Evolutionary conservation across 805 yeast genomes (phyloP).

Genomic region (Pichia phayaonensis): DNA sequence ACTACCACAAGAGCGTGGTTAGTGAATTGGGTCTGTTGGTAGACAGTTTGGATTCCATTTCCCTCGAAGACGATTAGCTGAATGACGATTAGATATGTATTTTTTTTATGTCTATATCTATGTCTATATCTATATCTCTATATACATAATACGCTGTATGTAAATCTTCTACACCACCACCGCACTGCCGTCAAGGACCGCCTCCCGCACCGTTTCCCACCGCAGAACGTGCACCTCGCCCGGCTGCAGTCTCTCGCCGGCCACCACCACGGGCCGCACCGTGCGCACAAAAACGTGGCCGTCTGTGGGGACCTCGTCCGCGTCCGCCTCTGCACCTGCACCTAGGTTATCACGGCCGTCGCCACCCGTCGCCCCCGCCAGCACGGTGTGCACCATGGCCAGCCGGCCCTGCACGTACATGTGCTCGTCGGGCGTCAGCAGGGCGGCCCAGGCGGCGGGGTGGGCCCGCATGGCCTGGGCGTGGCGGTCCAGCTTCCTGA

Average conservation of each 20-base stretch:
- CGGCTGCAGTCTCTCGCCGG: not conserved
- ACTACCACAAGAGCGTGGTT: slow-evolving; percentile 49
- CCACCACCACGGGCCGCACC: not conserved
- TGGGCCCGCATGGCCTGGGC: slow-evolving; percentile 54
- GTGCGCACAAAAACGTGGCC: slow-evolving; percentile 56
- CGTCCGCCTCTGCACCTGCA: slow-evolving; percentile 45
- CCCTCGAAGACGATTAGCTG: slow-evolving; percentile 34
- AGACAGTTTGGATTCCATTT: slow-evolving; percentile 36
- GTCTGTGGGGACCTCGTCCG: slow-evolving; percentile 55
- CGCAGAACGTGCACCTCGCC: not conserved
- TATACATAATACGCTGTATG: no score
- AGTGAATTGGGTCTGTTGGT: slow-evolving; percentile 39
- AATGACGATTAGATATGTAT: no score
- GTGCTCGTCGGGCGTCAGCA: slow-evolving; percentile 51
- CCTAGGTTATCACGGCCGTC: no score
- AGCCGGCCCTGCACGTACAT: slow-evolving; percentile 65
- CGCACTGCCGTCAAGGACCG: slow-evolving; percentile 47
- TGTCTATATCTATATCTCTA: no score
- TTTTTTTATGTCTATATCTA: no score
- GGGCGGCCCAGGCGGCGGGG: slow-evolving; percentile 26
- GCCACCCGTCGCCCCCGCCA: slow-evolving; percentile 31
- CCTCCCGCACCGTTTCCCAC: slow-evolving; percentile 24
- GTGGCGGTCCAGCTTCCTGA: slow-evolving; percentile 66
- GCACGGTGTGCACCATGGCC: slow-evolving; percentile 53
- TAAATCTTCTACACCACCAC: slow-evolving; percentile 28